Base-by-base conservation (phyloP, 257 asterid species). In the Hygrophila difformis region DNA sequence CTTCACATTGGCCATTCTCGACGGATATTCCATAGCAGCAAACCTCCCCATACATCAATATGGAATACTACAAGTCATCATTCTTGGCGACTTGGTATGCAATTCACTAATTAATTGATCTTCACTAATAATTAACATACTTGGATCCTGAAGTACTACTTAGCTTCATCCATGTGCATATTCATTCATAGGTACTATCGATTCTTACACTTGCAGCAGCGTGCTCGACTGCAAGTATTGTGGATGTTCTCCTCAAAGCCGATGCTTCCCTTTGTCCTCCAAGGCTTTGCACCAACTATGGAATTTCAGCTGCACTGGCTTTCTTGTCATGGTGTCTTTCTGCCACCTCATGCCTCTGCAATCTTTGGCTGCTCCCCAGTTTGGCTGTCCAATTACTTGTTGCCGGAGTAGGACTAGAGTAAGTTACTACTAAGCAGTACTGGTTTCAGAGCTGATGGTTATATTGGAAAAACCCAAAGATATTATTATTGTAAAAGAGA, bases 81-180 rank as follows among this genome's bases (percentile, higher is more conserved):
- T 81, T 48, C 39, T 74, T 8, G 93, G 91, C 53, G 93, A 85
- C 69, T 70, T 65, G 85, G 96, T 85, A 40, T 62, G n/a, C n/a
- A n/a, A n/a, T n/a, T n/a, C n/a, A n/a, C n/a, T n/a, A n/a, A n/a
- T n/a, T n/a, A n/a, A n/a, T n/a, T n/a, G n/a, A n/a, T n/a, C n/a
- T n/a, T n/a, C n/a, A n/a, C n/a, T n/a, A n/a, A n/a, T n/a, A n/a
- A n/a, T n/a, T n/a, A n/a, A n/a, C n/a, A n/a, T n/a, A n/a, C n/a
- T n/a, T n/a, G n/a, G n/a, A n/a, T n/a, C n/a, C n/a, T n/a, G n/a
- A n/a, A n/a, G n/a, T n/a, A n/a, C n/a, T n/a, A n/a, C n/a, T n/a
- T n/a, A n/a, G n/a, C n/a, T n/a, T n/a, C n/a, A n/a, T n/a, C n/a
- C n/a, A n/a, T n/a, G n/a, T n/a, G n/a, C n/a, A n/a, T n/a, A n/a